A percentile compares a stretch with the other conserved stretches of the same genome.
These are phyloP conservation scores for Cercospora sp. DNA, from an alignment of 2,329 filamentous ascomycete genomes.

Conservation along the genomic window DNA sequence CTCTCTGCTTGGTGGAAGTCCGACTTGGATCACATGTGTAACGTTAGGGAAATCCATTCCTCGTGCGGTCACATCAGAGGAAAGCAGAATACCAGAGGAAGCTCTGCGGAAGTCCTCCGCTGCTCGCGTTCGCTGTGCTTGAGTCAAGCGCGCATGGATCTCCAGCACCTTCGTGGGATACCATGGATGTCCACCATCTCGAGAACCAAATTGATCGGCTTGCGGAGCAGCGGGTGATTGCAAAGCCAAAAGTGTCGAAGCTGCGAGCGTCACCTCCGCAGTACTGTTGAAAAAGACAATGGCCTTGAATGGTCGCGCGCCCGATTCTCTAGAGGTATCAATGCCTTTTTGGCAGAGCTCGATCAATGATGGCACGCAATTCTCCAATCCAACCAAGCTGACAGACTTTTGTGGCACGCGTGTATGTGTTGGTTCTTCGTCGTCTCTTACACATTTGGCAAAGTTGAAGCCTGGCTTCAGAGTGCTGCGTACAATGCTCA, in stretches of 20 bases:
- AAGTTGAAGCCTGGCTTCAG: constrained; percentile 85
- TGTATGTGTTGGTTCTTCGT: constrained; percentile 83
- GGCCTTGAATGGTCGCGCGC: constrained; percentile 77
- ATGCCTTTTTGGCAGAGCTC: constrained; percentile 63
- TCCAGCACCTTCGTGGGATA: constrained; percentile 50
- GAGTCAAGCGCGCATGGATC: constrained; percentile 79
- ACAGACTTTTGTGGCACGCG: constrained; percentile 79
- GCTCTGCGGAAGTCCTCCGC: constrained; percentile 70
- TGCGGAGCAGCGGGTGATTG: constrained; percentile 9
- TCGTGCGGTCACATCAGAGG: constrained; percentile 54
- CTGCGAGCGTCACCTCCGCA: constrained; percentile 66
- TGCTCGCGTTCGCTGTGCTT: constrained; percentile 66
- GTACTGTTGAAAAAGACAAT: constrained; percentile 89
- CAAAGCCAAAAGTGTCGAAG: constrained; percentile 56
- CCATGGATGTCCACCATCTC: constrained; percentile 32
- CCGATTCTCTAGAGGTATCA: constrained; percentile 43
- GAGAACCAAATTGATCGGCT: constrained; percentile 36
- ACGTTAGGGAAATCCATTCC: constrained; percentile 58
- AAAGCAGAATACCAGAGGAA: constrained; percentile 54
- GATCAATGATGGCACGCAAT: constrained; percentile 72
- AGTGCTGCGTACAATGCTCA: constrained; percentile 73
- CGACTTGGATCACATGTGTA: constrained; percentile 55
- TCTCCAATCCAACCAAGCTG: constrained; percentile 67
- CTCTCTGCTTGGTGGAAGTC: constrained; percentile 48
- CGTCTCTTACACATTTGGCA: constrained; percentile 79